phyloP scores from a whole-genome alignment of 2,329 filamentous ascomycete species.

The Chalara sp. region DNA sequence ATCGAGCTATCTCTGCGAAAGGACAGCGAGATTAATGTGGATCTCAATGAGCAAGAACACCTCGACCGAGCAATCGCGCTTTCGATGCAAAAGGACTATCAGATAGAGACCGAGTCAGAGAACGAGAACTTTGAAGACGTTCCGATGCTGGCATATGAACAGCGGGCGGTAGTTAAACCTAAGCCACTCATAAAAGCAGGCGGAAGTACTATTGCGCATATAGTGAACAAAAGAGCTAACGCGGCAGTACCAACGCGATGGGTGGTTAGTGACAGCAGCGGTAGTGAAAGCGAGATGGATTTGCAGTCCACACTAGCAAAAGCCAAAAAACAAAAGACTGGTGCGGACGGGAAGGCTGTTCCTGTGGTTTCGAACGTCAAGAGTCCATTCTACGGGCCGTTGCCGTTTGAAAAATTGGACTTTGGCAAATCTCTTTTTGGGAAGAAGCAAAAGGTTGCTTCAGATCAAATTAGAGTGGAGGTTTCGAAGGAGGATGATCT shows the following conservation, averaged over 20 bases:
- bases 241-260: conserved; percentile 45
- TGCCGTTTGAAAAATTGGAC: conserved; percentile 86
- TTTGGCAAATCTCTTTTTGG: conserved; percentile 56
- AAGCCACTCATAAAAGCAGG: conserved; percentile 45
- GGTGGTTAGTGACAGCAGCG: conserved; percentile 24
- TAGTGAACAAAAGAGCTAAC: conserved; percentile 67
- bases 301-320: conserved; percentile 69
- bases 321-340: conserved; percentile 55
- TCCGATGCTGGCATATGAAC: conserved; percentile 47
- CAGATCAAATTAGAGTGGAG: conserved; percentile 12
- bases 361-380: conserved; percentile 44
- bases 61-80: conserved; percentile 76
- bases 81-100: conserved; percentile 65
- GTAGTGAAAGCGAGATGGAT: conserved; percentile 64
- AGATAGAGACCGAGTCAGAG: conserved; percentile 25
- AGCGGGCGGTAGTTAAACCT: conserved; percentile 43
- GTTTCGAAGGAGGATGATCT: conserved; percentile 22
- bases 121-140: conserved; percentile 43
- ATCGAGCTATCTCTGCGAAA: conserved; percentile 41
- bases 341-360: conserved; percentile 27
- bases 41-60: conserved; percentile 63
- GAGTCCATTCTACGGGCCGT: conserved; percentile 67
- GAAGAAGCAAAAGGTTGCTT: conserved; percentile 28
- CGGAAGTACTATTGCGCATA: conserved; percentile 61
- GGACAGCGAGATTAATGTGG: conserved; percentile 15